Evolutionary conservation across 257 asterid species (phyloP).

Genomic region (Plantago elongata): DNA sequence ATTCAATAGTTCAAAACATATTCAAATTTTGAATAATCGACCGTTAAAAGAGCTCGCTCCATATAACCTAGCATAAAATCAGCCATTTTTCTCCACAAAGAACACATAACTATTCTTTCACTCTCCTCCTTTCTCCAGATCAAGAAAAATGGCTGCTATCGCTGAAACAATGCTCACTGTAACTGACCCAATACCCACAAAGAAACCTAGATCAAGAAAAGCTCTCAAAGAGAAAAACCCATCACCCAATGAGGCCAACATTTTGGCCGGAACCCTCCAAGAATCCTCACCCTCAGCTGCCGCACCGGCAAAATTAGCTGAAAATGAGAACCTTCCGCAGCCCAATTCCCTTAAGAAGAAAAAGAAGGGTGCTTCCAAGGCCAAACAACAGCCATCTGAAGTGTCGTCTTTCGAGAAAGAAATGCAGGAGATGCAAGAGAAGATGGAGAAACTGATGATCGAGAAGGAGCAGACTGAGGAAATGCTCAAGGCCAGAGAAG

Average conservation of each 20-base stretch:
- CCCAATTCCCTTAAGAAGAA: conserved; percentile 22
- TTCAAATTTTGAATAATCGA: conserved; percentile 22
- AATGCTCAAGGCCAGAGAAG: conserved; percentile 51
- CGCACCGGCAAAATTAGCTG: conserved; percentile 27
- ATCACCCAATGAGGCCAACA: conserved; percentile 55
- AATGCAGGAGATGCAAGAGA: conserved; percentile 73
- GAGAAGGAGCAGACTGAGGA: conserved; percentile 82
- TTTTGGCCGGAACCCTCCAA: conserved; percentile 42
- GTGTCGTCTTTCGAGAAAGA: conserved; percentile 56
- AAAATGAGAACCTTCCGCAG: conserved; percentile 60
- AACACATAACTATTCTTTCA: conserved; percentile 4
- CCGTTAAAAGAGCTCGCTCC: conserved; percentile 23
- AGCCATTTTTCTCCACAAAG: background rate
- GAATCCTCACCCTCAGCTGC: conserved; percentile 30
- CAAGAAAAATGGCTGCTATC: conserved; percentile 42
- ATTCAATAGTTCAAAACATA: conserved; percentile 18
- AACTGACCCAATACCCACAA: conserved; percentile 37
- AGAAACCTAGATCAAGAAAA: conserved; percentile 44
- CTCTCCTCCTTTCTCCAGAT: background rate
- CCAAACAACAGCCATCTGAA: conserved; percentile 33
- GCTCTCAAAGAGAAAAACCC: conserved; percentile 43
- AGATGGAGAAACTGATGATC: conserved; percentile 56
- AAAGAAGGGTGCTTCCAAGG: conserved; percentile 56
- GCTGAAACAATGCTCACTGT: conserved; percentile 29
- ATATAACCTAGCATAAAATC: conserved; percentile 5